These are phyloP conservation scores for Nitzschia palea DNA, from an alignment of 108 stramenopile genomes.

Conservation along the genomic window DNA sequence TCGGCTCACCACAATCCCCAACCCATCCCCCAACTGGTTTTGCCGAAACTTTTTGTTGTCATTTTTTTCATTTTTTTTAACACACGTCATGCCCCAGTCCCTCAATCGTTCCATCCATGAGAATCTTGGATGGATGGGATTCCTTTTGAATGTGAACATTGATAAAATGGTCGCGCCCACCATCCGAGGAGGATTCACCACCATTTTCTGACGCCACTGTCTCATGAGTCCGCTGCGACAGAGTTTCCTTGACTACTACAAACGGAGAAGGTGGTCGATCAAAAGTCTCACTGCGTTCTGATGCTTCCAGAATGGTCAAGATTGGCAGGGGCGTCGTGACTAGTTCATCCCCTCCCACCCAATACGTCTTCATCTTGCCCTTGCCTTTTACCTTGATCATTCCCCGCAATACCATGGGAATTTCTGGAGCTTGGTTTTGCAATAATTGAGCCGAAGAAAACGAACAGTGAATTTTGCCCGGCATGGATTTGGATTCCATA, in stretches of 20 bases:
- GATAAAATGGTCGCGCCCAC: conserved; percentile 5
- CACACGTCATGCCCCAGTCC: too few relatives aligned
- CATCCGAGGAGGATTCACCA: background rate
- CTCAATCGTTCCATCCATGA: conserved; percentile 4
- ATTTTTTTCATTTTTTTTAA: too few relatives aligned
- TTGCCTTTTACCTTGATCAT: conserved; percentile 51
- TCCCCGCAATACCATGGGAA: conserved; percentile 38
- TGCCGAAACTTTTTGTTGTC: too few relatives aligned
- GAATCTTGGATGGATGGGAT: background rate
- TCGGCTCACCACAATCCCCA: too few relatives aligned
- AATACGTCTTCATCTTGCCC: conserved; percentile 46
- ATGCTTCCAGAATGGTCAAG: background rate
- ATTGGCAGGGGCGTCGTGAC: background rate
- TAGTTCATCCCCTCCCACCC: conserved; percentile 15
- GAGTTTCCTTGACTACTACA: background rate
- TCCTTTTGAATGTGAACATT: background rate
- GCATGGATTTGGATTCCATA: conserved; percentile 53
- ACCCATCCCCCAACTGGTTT: too few relatives aligned
- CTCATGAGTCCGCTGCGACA: background rate
- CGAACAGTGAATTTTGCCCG: conserved; percentile 51
- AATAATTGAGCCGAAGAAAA: conserved; percentile 41
- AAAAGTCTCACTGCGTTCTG: background rate
- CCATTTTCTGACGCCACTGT: background rate
- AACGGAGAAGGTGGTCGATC: background rate
- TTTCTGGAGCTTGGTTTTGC: conserved; percentile 36